Conservation (phyloP, 1,139 yeast genomes). For the Suhomyces choctaworum region DNA sequence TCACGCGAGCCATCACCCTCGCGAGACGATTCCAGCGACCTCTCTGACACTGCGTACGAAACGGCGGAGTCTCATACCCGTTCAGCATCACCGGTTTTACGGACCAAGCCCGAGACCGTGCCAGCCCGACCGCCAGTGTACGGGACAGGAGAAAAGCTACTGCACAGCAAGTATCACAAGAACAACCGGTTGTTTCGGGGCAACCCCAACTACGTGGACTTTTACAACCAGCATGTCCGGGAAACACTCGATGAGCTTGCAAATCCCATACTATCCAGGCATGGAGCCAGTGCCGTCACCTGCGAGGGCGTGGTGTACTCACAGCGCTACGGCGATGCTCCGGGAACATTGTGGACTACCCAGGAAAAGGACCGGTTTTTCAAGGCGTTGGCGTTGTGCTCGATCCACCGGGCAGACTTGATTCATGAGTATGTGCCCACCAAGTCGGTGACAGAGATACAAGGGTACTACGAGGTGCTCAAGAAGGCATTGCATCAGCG, state of each 20-base stretch:
- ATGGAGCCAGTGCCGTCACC: slow-evolving; percentile 10
- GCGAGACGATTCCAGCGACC: no score
- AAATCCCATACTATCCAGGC: neutral
- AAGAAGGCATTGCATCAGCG: slow-evolving; percentile 23
- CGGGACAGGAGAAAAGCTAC: neutral
- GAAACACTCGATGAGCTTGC: slow-evolving; percentile 13
- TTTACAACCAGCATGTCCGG: slow-evolving; percentile 18
- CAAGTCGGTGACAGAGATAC: slow-evolving; percentile 48
- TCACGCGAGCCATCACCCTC: no score
- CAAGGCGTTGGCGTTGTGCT: slow-evolving; percentile 40
- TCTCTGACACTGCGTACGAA: slow-evolving; percentile 5
- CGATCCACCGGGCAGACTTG: slow-evolving; percentile 48
- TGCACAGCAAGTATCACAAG: neutral
- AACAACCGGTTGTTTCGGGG: slow-evolving; percentile 15
- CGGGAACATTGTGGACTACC: slow-evolving; percentile 39
- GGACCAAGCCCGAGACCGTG: neutral
- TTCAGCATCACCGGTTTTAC: neutral
- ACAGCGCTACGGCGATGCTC: slow-evolving; percentile 2
- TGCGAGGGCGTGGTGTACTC: slow-evolving; percentile 12
- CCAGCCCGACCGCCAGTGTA: neutral
- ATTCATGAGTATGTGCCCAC: slow-evolving; percentile 38
- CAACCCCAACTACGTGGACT: slow-evolving; percentile 18
- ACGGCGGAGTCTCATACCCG: slow-evolving; percentile 4
- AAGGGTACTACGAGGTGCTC: slow-evolving; percentile 46
- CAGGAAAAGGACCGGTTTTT: slow-evolving; percentile 46